Conservation (phyloP, 208 protist genomes). For the Vickermania ingenoplastis region DNA sequence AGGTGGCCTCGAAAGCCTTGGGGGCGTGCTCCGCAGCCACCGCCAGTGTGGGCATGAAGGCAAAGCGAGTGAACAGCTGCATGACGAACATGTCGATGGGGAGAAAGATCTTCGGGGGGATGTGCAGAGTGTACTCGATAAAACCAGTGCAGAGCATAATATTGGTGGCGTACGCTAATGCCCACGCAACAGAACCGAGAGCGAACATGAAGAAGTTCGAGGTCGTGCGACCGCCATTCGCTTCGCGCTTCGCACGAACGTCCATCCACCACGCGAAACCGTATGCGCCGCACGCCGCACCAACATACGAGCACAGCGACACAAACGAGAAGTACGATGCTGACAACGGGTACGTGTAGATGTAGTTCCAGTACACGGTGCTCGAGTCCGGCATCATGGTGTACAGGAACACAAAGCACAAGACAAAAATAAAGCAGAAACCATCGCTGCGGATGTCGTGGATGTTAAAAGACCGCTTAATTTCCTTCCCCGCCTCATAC, state of each 20-base stretch:
- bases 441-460: conserved; percentile 17
- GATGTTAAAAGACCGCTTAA: conserved; percentile 12
- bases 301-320: conserved; percentile 16
- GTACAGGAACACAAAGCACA: conserved; percentile 40
- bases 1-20: conserved; percentile 4
- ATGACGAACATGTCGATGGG: conserved; percentile 38
- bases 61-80: conserved; percentile 30
- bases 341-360: conserved; percentile 23
- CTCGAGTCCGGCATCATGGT: conserved; percentile 29
- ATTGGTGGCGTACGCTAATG: conserved; percentile 34
- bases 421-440: conserved; percentile 25
- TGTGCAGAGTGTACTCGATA: conserved; percentile 15
- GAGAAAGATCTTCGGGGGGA: conserved; percentile 18
- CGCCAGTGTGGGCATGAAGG: conserved; percentile 40
- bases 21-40: conserved; percentile 21
- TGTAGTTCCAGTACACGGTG: conserved; percentile 34
- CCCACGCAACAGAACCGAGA: conserved; percentile 30
- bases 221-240: conserved; percentile 8
- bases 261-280: conserved; percentile 33
- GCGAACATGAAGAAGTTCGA: conserved; percentile 37
- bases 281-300: conserved; percentile 29
- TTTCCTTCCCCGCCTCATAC: neutral
- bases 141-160: conserved; percentile 35
- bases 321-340: conserved; percentile 35
- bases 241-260: conserved; percentile 19